Evolutionary conservation across 2,329 filamentous ascomycete species (phyloP).

Genomic region (Phaeosphaeria sp.): DNA sequence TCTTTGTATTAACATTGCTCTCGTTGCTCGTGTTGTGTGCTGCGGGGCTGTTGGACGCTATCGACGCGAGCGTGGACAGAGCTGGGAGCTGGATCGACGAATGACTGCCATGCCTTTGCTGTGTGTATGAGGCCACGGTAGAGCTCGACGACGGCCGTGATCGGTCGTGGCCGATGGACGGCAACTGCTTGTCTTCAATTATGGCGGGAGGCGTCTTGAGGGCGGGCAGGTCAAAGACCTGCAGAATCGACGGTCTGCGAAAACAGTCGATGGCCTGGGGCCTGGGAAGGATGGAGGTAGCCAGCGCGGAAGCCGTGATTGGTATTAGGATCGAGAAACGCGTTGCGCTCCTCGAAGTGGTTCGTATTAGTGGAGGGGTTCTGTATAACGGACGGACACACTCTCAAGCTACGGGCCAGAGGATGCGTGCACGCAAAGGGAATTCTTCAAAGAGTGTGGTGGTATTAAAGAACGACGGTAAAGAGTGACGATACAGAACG

Average conservation of each 20-base stretch:
- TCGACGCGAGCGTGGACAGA: constrained; percentile 65
- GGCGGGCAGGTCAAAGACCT: constrained; percentile 54
- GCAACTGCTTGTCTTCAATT: constrained; percentile 55
- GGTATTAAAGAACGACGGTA: constrained; percentile 29
- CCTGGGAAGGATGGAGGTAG: constrained; percentile 63
- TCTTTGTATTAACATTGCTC: constrained; percentile 29
- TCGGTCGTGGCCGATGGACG: constrained; percentile 57
- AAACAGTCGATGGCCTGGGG: constrained; percentile 63
- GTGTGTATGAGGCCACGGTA: constrained; percentile 54
- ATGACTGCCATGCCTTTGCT: constrained; percentile 50
- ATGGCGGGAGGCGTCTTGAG: constrained; percentile 53
- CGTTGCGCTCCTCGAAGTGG: constrained; percentile 39
- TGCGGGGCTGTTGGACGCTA: constrained; percentile 60
- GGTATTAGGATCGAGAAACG: constrained; percentile 44
- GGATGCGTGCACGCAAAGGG: constrained; percentile 17
- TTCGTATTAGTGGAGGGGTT: constrained; percentile 9
- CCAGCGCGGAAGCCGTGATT: constrained; percentile 65
- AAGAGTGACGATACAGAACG: constrained; percentile 33
- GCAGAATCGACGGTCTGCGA: constrained; percentile 57
- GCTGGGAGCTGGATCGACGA: constrained; percentile 59
- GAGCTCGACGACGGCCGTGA: constrained; percentile 62
- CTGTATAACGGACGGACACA: constrained; percentile 13
- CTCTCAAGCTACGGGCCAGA: constrained; percentile 21
- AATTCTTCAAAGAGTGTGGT: constrained; percentile 32
- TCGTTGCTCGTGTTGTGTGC: constrained; percentile 40